A percentile compares a stretch with the other conserved stretches of the same genome.
These are phyloP conservation scores for Metarhizium brunneum DNA, from an alignment of 2,329 filamentous ascomycete species.

Conservation along the genomic window DNA sequence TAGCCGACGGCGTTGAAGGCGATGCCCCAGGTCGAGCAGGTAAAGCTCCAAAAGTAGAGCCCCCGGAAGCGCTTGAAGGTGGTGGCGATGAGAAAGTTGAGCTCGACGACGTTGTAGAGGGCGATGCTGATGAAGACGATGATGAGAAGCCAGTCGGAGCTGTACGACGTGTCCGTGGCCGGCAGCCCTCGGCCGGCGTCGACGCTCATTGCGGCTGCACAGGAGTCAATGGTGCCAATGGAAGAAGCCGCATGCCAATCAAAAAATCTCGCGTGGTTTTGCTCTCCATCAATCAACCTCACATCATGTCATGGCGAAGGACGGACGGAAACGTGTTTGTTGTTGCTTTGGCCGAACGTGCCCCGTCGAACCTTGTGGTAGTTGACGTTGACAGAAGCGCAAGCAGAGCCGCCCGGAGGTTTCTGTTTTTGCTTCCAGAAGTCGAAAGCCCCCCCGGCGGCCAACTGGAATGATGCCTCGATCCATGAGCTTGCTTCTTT, in stretches of 20 bases:
- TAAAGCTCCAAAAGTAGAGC: conserved; percentile 24
- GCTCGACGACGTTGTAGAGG: conserved; percentile 19
- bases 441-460: too few species aligned
- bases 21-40: conserved; percentile 19
- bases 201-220: background rate
- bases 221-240: background rate
- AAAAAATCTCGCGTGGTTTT: too few species aligned
- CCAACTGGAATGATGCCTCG: background rate
- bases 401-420: too few species aligned
- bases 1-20: conserved; percentile 31
- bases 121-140: conserved; percentile 16
- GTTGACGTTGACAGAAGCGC: too few species aligned
- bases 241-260: background rate
- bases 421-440: too few species aligned
- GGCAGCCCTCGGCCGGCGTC: background rate
- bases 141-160: conserved; percentile 5
- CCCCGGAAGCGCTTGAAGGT: conserved; percentile 18
- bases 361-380: too few species aligned
- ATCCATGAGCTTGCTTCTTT: background rate
- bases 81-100: conserved; percentile 16
- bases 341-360: too few species aligned
- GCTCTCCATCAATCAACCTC: too few species aligned
- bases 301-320: too few species aligned
- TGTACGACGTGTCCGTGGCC: background rate
- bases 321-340: too few species aligned